These are phyloP conservation scores for Diatrype stigma DNA, from an alignment of 2,329 filamentous ascomycete species.

Conservation along the genomic window DNA sequence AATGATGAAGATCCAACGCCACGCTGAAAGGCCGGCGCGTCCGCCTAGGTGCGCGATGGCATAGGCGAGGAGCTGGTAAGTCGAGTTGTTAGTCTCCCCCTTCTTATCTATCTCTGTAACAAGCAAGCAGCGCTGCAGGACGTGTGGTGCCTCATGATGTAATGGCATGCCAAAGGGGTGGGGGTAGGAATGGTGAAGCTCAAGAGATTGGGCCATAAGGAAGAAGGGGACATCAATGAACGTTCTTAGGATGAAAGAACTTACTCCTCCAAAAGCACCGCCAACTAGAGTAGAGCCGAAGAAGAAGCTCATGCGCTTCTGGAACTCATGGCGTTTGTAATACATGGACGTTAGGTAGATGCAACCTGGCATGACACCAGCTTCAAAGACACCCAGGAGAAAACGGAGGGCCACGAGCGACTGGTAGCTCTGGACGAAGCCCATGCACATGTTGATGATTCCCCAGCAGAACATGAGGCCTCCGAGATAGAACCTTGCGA, in stretches of 20 bases:
- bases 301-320: slow-evolving; percentile 41
- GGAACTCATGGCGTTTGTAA: slow-evolving; percentile 46
- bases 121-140: too few relatives aligned
- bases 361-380: slow-evolving; percentile 42
- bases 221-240: too few relatives aligned
- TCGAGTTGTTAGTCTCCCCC: slow-evolving; percentile 1
- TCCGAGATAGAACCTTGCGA: slow-evolving; percentile 27
- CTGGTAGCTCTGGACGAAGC: slow-evolving; percentile 36
- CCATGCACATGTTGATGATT: slow-evolving; percentile 42
- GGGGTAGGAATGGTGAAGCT: too few relatives aligned
- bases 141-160: too few relatives aligned
- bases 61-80: slow-evolving; percentile 40
- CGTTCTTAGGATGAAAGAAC: slow-evolving; percentile 2
- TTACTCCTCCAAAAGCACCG: slow-evolving; percentile 39
- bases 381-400: slow-evolving; percentile 42
- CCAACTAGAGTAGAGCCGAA: slow-evolving; percentile 38
- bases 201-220: too few relatives aligned
- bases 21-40: slow-evolving; percentile 36
- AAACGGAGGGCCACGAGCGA: slow-evolving; percentile 39
- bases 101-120: too few relatives aligned
- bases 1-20: slow-evolving; percentile 43
- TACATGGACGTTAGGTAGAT: slow-evolving; percentile 45
- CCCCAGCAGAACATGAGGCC: slow-evolving; percentile 41
- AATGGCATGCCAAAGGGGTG: not conserved
- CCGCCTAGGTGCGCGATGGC: slow-evolving; percentile 43